These are phyloP conservation scores for Periconia digitata DNA, from an alignment of 2,329 filamentous ascomycete genomes.

Conservation along the genomic window DNA sequence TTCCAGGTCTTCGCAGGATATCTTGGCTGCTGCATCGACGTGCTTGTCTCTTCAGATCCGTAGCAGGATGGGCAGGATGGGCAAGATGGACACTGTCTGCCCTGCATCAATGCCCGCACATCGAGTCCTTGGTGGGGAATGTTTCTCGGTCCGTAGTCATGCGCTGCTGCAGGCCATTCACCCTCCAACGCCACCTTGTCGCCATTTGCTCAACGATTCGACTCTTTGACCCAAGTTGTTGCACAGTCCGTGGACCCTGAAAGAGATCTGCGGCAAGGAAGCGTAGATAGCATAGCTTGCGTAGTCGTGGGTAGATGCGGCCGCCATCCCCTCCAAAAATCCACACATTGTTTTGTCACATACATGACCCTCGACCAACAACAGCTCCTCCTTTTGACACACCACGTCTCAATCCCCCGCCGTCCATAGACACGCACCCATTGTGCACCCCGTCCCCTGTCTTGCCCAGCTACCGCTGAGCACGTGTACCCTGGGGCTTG, in stretches of 20 bases:
- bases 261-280: slow-evolving; percentile 11
- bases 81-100: neutral
- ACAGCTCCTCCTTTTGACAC: slow-evolving; percentile 17
- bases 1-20: slow-evolving; percentile 11
- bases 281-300: neutral
- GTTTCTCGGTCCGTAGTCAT: neutral
- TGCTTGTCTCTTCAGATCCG: slow-evolving; percentile 5
- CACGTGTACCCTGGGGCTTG: slow-evolving; percentile 36
- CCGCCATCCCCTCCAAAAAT: slow-evolving; percentile 8
- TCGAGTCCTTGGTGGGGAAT: neutral
- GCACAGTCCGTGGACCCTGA: neutral
- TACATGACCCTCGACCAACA: slow-evolving; percentile 20
- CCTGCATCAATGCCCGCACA: neutral
- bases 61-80: neutral
- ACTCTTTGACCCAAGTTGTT: neutral
- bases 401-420: slow-evolving; percentile 29
- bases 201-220: neutral
- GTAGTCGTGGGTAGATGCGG: neutral
- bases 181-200: too few species aligned
- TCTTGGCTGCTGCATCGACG: slow-evolving; percentile 27
- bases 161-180: neutral
- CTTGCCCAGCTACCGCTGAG: slow-evolving; percentile 22
- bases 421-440: slow-evolving; percentile 6
- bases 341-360: neutral
- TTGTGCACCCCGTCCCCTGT: slow-evolving; percentile 25